phyloP scores from a whole-genome alignment of 805 yeast genomes.

The Kregervanrija delftensis region DNA sequence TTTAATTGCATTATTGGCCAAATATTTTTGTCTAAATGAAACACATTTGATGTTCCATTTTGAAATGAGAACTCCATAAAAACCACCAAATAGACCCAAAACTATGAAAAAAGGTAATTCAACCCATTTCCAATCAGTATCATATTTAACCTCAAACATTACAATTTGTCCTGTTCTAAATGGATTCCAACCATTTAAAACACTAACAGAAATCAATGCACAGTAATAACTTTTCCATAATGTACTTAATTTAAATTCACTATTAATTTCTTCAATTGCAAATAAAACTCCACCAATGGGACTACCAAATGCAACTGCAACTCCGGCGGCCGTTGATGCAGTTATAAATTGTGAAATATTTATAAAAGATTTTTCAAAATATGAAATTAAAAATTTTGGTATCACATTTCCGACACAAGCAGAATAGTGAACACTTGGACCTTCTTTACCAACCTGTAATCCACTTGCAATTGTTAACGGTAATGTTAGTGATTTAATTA shows the following conservation, averaged over 20 bases:
- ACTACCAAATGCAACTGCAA: conserved; percentile 95
- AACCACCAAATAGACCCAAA: conserved; percentile 86
- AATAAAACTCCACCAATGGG: conserved; percentile 97
- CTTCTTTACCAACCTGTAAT: conserved; percentile 91
- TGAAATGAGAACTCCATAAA: conserved; percentile 75
- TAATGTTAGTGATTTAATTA: conserved; percentile 70
- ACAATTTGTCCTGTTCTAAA: conserved; percentile 93
- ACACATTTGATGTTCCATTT: conserved; percentile 72
- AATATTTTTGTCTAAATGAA: conserved; percentile 65
- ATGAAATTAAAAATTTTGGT: conserved; percentile 41
- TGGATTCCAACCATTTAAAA: conserved; percentile 77
- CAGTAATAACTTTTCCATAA: conserved; percentile 92
- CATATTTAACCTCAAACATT: conserved; percentile 84
- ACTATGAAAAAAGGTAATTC: conserved; percentile 77
- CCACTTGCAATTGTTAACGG: conserved; percentile 94
- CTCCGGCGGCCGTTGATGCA: conserved; percentile 96
- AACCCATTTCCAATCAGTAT: conserved; percentile 76
- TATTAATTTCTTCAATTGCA: conserved; percentile 84
- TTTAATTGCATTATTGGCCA: conserved; percentile 50
- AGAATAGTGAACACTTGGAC: conserved; percentile 97
- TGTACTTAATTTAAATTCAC: conserved; percentile 65
- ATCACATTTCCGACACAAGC: conserved; percentile 90
- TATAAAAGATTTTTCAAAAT: conserved; percentile 39
- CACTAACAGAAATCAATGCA: conserved; percentile 78
- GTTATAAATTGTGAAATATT: conserved; percentile 56